Percentiles rank a stretch among this genome's conserved stretches.
Conservation (phyloP, 768 basidiomycete genomes). For the Rhodosporidiobolus odoratus region DNA sequence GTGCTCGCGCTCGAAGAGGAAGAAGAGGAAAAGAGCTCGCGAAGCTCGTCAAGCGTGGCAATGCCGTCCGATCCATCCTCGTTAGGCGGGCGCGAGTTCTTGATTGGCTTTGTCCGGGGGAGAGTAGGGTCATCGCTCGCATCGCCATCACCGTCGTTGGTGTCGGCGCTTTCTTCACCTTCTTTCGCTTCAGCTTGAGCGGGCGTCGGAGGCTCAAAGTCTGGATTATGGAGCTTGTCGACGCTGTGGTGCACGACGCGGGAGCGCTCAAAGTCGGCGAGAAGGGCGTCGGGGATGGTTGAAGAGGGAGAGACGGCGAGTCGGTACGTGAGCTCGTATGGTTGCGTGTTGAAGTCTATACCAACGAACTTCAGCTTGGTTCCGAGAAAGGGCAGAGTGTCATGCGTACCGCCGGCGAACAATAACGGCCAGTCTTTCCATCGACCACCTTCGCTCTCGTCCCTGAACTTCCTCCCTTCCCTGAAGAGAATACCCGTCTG, state of each 20-base stretch:
- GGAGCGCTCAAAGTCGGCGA: slow-evolving; percentile 50
- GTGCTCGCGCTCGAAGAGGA: not conserved
- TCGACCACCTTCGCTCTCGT: slow-evolving; percentile 45
- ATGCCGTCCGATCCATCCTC: slow-evolving; percentile 66
- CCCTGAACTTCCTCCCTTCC: slow-evolving; percentile 58
- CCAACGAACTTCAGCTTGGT: no score
- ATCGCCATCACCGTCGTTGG: slow-evolving; percentile 41
- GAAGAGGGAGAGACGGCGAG: slow-evolving; percentile 46
- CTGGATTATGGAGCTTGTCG: slow-evolving; percentile 32
- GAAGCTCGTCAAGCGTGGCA: slow-evolving; percentile 53
- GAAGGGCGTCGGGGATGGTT: slow-evolving; percentile 45
- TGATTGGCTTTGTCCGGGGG: slow-evolving; percentile 58
- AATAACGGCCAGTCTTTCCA: slow-evolving; percentile 67
- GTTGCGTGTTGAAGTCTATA: slow-evolving; percentile 83
- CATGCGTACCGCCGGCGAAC: slow-evolving; percentile 67
- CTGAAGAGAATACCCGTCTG: slow-evolving; percentile 71
- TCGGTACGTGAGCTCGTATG: slow-evolving; percentile 74
- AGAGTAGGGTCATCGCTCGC: slow-evolving; percentile 54
- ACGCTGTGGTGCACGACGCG: slow-evolving; percentile 33
- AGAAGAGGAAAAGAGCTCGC: slow-evolving; percentile 48
- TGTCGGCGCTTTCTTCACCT: slow-evolving; percentile 44
- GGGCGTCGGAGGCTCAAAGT: slow-evolving; percentile 14
- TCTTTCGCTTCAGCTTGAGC: slow-evolving; percentile 26
- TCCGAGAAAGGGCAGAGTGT: not conserved
- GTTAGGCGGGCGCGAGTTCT: slow-evolving; percentile 61